Base-by-base conservation (phyloP, 208 protist species). In the Leishmania major region DNA sequence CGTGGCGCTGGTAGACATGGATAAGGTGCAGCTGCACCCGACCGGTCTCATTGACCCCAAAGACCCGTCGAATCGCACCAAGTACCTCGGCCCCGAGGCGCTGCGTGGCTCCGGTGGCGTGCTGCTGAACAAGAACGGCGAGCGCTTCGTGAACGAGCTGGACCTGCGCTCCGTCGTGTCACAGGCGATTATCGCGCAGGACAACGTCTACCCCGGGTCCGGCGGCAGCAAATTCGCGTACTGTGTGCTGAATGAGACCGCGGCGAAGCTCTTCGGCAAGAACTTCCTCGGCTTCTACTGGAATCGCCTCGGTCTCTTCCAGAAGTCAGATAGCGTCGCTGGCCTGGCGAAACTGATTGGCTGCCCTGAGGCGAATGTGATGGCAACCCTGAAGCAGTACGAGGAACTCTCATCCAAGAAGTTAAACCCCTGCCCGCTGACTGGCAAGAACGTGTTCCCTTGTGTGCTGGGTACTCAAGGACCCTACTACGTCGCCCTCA, bases 131-230 rank as follows among this genome's bases (percentile, higher is more conserved):
- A 92, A 90, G 73, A 71, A 93, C 8, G 98, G 98, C 49, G 83
- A 94, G 79, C 90, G 98, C 51, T 99, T 99, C 84, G 90, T 97
- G 45, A 97, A 99, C 89, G 98, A 99, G 91, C 97, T 99, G 40
- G 94, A 91, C 43, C 93, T 94, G 55, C 95, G 99, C 78, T 98
- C 99, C 66, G 89, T 97, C 57, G 97, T 99, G n/a, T 98, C 97
- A 28, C 84, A 89, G 47, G 93, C 89, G 5, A 99, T 99, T 76
- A 94, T 90, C 49, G 88, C 76, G 53, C 94, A 95, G 84, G 72
- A 85, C 82, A 84, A 94, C 84, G 91, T 88, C 74, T 95, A 91
- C 81, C 91, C 91, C 35, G 83, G 81, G 19, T 94, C 91, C 2
- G 84, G 85, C 57, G 90, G 90, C 60, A 90, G 90, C 83, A 82